Percentiles rank a stretch among this genome's conserved stretches.
These are phyloP conservation scores for Nepenthes alata DNA, from an alignment of 179 eudicot genomes.

Conservation along the genomic window DNA sequence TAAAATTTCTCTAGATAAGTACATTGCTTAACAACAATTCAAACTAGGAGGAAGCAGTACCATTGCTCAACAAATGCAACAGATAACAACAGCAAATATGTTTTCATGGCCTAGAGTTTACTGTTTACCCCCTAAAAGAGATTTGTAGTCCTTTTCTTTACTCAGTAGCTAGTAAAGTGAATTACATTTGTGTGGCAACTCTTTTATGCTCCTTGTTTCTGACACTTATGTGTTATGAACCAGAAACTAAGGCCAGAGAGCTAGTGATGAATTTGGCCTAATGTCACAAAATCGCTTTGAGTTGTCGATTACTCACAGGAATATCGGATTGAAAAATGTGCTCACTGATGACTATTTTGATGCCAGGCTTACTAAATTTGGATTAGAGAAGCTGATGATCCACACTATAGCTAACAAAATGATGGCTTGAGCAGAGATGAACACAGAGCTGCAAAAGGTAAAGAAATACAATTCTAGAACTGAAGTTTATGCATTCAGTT, in stretches of 20 bases:
- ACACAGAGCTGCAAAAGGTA: slow-evolving; percentile 87
- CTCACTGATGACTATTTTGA: slow-evolving; percentile 81
- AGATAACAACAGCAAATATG: too few species aligned
- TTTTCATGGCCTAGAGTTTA: too few species aligned
- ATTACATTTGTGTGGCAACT: too few species aligned
- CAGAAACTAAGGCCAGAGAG: slow-evolving; percentile 77
- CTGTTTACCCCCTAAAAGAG: too few species aligned
- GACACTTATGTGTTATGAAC: neutral
- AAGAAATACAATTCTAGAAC: slow-evolving; percentile 71
- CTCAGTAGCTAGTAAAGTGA: neutral
- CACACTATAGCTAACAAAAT: slow-evolving; percentile 69
- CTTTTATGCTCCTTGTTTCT: neutral
- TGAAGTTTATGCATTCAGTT: slow-evolving; percentile 90
- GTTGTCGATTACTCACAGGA: slow-evolving; percentile 68
- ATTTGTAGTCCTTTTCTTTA: too few species aligned
- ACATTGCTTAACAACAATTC: too few species aligned
- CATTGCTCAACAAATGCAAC: too few species aligned
- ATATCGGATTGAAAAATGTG: slow-evolving; percentile 59
- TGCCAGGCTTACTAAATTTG: slow-evolving; percentile 68
- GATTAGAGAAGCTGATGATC: slow-evolving; percentile 73
- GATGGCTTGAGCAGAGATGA: slow-evolving; percentile 58
- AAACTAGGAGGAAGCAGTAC: too few species aligned
- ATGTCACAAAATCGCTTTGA: slow-evolving; percentile 88
- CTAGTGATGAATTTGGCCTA: slow-evolving; percentile 81
- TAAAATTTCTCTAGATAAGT: too few species aligned